phyloP scores from a whole-genome alignment of 257 asterid genomes.

The Petrea volubilis region DNA sequence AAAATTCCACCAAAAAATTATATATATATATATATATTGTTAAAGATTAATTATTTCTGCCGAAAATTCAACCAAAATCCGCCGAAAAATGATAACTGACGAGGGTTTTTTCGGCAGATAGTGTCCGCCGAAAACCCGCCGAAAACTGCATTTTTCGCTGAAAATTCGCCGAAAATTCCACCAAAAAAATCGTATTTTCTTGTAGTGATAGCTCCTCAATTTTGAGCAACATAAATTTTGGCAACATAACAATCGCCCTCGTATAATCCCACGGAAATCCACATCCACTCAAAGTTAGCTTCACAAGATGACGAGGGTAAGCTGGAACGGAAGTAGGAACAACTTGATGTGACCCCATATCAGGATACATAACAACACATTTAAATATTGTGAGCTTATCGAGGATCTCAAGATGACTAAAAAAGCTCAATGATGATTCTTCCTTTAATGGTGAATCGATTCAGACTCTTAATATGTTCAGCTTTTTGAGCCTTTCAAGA shows the following conservation, averaged over 20 bases:
- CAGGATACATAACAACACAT: background rate
- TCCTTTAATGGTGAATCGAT: background rate
- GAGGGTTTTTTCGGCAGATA: too few relatives aligned
- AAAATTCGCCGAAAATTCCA: too few relatives aligned
- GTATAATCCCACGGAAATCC: conserved; percentile 12
- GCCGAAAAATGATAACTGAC: too few relatives aligned
- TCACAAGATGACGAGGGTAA: background rate
- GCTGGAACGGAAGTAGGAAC: background rate
- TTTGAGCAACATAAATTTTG: conserved; percentile 1
- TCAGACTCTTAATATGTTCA: conserved; percentile 12
- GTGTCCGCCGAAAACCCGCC: too few relatives aligned
- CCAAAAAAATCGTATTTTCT: too few relatives aligned
- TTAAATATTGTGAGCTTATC: background rate
- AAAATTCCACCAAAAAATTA: too few relatives aligned
- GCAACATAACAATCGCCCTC: background rate
- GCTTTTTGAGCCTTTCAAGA: conserved; percentile 8
- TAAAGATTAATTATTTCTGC: too few relatives aligned
- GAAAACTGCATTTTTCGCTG: too few relatives aligned
- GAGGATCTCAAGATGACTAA: background rate
- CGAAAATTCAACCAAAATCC: too few relatives aligned
- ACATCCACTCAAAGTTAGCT: conserved; percentile 24
- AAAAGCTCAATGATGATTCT: too few relatives aligned
- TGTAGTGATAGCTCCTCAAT: background rate
- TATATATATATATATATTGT: too few relatives aligned
- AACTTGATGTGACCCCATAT: background rate